Evolutionary conservation across 2,329 filamentous ascomycete genomes (phyloP).

Genomic region (Xylariomycetidae sp.): DNA sequence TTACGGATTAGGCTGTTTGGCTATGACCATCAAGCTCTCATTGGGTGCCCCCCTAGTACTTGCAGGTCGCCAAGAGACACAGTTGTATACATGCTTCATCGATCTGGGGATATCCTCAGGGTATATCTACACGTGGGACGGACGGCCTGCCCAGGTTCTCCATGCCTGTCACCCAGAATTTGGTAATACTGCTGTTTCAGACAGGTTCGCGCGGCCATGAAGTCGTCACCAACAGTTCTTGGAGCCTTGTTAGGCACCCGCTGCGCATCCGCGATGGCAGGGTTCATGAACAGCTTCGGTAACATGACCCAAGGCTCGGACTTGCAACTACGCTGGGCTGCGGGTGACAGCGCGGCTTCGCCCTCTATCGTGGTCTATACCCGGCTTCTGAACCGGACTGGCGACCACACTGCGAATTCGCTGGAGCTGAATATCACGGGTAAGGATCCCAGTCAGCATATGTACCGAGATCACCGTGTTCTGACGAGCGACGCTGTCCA

Average conservation of each 20-base stretch:
- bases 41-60: no score
- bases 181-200: no score
- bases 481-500: neutral
- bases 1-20: no score
- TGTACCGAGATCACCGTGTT: neutral
- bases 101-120: no score
- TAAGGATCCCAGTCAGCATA: conserved; percentile 4
- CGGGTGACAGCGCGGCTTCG: conserved; percentile 7
- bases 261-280: neutral
- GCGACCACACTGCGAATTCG: conserved; percentile 13
- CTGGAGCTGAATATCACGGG: conserved; percentile 13
- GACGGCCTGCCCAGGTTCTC: no score
- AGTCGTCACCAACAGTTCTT: no score
- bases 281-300: conserved; percentile 5
- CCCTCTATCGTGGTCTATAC: conserved; percentile 11
- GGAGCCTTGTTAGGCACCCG: neutral
- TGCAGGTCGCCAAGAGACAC: no score
- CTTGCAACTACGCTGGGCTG: conserved; percentile 12
- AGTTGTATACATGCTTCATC: no score
- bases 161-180: no score
- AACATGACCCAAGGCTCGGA: conserved; percentile 11
- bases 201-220: no score
- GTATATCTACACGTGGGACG: no score
- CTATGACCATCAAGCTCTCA: no score
- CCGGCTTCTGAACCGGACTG: conserved; percentile 14